Percentiles rank a stretch among this genome's conserved stretches.
These are phyloP conservation scores for Colletotrichum sp. DNA, from an alignment of 2,329 filamentous ascomycete species.

Conservation along the genomic window DNA sequence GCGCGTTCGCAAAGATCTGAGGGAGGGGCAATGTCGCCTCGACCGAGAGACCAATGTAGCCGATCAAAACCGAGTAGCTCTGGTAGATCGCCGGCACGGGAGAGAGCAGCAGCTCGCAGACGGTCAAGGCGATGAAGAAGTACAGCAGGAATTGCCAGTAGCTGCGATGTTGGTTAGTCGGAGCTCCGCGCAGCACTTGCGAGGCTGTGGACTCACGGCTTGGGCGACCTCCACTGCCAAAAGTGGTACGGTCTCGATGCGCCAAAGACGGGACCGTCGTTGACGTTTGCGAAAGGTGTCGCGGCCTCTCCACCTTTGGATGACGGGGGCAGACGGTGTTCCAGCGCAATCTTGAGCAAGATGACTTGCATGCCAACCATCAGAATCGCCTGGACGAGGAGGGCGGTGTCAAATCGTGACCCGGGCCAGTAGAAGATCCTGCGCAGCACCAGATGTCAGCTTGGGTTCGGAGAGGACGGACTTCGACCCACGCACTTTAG, in stretches of 20 bases:
- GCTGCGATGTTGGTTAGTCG: constrained; percentile 37
- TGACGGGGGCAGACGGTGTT: constrained; percentile 66
- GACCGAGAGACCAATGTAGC: constrained; percentile 77
- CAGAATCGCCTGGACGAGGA: constrained; percentile 69
- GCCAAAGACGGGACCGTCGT: constrained; percentile 39
- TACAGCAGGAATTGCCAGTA: constrained; percentile 83
- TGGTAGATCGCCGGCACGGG: constrained; percentile 62
- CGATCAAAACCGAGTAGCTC: constrained; percentile 71
- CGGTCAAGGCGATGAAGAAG: constrained; percentile 65
- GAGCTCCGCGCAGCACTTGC: background rate
- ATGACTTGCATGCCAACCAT: constrained; percentile 69
- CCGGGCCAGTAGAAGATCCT: constrained; percentile 76
- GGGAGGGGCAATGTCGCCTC: constrained; percentile 84
- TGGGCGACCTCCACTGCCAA: constrained; percentile 80
- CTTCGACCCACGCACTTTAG: constrained; percentile 53
- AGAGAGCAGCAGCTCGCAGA: constrained; percentile 71
- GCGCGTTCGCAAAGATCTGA: constrained; percentile 75
- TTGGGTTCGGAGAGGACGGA: background rate
- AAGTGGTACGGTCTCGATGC: constrained; percentile 73
- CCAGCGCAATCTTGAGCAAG: constrained; percentile 71
- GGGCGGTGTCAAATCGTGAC: constrained; percentile 66
- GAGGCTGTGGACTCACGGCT: constrained; percentile 55
- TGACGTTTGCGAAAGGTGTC: constrained; percentile 65
- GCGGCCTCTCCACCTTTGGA: constrained; percentile 65
- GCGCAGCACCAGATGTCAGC: constrained; percentile 15